These are phyloP conservation scores for Calycina marina DNA, from an alignment of 2,329 filamentous ascomycete species.

Conservation along the genomic window DNA sequence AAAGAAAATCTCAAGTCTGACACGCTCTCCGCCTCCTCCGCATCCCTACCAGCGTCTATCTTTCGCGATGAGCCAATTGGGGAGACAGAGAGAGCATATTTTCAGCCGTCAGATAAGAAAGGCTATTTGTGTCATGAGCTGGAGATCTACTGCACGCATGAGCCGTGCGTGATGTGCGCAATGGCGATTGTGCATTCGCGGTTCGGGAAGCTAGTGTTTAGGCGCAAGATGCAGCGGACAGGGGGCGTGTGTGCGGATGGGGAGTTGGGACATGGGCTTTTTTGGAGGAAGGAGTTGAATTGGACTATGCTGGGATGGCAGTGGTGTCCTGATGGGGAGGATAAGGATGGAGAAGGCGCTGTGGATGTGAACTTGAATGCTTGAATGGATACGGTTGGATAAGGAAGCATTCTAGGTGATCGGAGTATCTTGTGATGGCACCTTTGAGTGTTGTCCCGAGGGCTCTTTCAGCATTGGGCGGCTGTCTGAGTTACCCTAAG, in stretches of 20 bases:
- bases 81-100: slow-evolving; percentile 41
- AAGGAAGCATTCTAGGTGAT: no score
- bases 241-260: slow-evolving; percentile 74
- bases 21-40: slow-evolving; percentile 1
- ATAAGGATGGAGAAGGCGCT: neutral
- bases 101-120: slow-evolving; percentile 26
- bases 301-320: slow-evolving; percentile 78
- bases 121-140: slow-evolving; percentile 91
- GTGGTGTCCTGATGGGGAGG: slow-evolving; percentile 3
- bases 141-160: slow-evolving; percentile 87
- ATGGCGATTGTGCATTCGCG: slow-evolving; percentile 94
- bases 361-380: neutral
- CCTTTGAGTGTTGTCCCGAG: no score
- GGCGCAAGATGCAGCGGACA: slow-evolving; percentile 61
- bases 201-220: slow-evolving; percentile 76
- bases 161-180: slow-evolving; percentile 91
- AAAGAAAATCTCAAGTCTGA: slow-evolving; percentile 13
- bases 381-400: no score
- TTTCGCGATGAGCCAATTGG: slow-evolving; percentile 57
- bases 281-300: slow-evolving; percentile 66
- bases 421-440: no score
- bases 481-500: no score
- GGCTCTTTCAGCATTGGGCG: no score
- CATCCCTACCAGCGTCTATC: slow-evolving; percentile 30
- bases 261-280: slow-evolving; percentile 48